A percentile compares a stretch with the other conserved stretches of the same genome.
phyloP scores from a whole-genome alignment of 192 early-diverging fungal species.

The Coemansia sp. region DNA sequence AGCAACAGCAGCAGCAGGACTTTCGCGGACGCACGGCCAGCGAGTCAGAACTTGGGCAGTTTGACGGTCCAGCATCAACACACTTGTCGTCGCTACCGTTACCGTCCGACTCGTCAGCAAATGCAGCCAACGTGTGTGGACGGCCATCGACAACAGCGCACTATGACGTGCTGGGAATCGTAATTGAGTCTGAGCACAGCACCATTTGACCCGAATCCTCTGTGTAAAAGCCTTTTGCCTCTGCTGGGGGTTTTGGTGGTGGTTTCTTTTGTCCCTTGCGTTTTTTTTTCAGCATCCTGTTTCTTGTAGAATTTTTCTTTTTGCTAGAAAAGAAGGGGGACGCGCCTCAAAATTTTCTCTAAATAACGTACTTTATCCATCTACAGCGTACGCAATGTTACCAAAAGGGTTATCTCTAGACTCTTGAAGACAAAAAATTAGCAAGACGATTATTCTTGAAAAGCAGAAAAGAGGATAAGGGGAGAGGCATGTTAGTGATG shows the following conservation, averaged over 20 bases:
- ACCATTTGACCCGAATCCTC: conserved; percentile 42
- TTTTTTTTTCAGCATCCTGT: background rate
- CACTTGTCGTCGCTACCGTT: conserved; percentile 46
- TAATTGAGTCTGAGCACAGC: conserved; percentile 46
- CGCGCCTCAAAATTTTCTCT: too few relatives aligned
- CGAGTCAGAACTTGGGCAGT: conserved; percentile 53
- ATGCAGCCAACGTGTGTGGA: conserved; percentile 33
- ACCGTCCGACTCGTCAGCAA: conserved; percentile 29
- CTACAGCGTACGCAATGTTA: too few relatives aligned
- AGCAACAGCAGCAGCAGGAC: conserved; percentile 31
- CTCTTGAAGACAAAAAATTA: too few relatives aligned
- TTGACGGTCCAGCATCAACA: conserved; percentile 49
- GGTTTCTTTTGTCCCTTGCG: background rate
- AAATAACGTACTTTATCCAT: too few relatives aligned
- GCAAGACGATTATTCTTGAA: too few relatives aligned
- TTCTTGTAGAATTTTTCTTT: too few relatives aligned
- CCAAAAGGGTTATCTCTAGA: too few relatives aligned
- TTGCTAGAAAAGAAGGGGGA: too few relatives aligned
- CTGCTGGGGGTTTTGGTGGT: background rate
- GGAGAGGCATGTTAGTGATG: too few relatives aligned
- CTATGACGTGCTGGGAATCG: conserved; percentile 54
- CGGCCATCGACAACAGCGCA: conserved; percentile 33
- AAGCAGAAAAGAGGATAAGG: too few relatives aligned
- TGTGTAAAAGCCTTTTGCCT: conserved; percentile 9
- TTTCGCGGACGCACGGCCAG: conserved; percentile 43